Conservation (phyloP, 1,284 basidiomycete genomes). For the Trichosporon asahii region DNA sequence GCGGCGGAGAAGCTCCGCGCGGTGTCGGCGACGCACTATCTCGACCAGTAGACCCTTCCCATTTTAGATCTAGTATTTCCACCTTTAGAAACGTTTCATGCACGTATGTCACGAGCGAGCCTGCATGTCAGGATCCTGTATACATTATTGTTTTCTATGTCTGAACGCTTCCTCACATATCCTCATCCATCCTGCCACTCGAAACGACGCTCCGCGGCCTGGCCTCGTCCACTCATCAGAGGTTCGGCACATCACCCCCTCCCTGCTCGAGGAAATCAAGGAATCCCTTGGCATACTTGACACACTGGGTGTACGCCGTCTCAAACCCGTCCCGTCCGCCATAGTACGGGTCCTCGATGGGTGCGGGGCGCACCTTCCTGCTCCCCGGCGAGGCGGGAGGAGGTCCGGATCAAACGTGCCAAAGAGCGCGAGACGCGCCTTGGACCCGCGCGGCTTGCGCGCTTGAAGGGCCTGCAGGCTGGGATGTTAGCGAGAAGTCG, state of each 20-base stretch:
- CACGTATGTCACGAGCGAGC: neutral
- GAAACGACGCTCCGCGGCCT: neutral
- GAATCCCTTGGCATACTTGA: conserved; percentile 46
- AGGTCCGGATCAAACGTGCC: conserved; percentile 41
- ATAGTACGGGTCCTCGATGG: conserved; percentile 52
- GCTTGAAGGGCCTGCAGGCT: conserved; percentile 48
- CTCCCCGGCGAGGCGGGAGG: conserved; percentile 24
- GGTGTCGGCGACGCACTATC: conserved; percentile 58
- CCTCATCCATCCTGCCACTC: too few relatives aligned
- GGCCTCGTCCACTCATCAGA: too few relatives aligned
- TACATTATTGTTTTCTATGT: neutral
- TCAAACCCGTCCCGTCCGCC: conserved; percentile 53
- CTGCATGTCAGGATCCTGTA: neutral
- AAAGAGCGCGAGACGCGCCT: conserved; percentile 39
- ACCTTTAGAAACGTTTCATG: too few relatives aligned
- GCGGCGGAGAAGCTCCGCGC: conserved; percentile 67
- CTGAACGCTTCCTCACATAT: too few relatives aligned
- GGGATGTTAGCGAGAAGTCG: conserved; percentile 9
- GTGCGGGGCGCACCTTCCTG: conserved; percentile 15
- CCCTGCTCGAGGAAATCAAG: conserved; percentile 43
- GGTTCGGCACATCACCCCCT: conserved; percentile 24
- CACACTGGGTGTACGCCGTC: conserved; percentile 51
- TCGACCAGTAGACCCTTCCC: conserved; percentile 33
- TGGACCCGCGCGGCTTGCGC: conserved; percentile 38
- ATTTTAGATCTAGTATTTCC: too few relatives aligned